A percentile compares a stretch with the other conserved stretches of the same genome.
Evolutionary conservation across 1,139 yeast genomes (phyloP).

Genomic region (Candida glucosophila): DNA sequence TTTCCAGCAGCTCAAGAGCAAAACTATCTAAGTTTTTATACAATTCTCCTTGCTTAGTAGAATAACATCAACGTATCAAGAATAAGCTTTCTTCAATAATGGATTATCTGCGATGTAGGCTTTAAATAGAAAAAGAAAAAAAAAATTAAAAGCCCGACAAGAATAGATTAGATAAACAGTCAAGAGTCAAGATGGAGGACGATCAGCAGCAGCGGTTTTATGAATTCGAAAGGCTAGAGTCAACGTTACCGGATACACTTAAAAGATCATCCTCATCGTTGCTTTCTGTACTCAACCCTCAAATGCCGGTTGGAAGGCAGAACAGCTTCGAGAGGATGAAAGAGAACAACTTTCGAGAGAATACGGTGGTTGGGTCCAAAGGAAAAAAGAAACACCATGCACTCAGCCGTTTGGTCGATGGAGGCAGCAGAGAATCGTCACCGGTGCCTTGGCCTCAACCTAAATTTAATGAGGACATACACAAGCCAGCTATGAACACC

Average conservation of each 20-base stretch:
- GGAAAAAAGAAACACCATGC: conserved; percentile 14
- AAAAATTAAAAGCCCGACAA: too few species aligned
- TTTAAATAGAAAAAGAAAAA: too few species aligned
- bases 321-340: conserved; percentile 11
- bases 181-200: too few species aligned
- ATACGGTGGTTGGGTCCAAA: conserved; percentile 20
- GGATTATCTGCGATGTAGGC: too few species aligned
- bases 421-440: conserved; percentile 32
- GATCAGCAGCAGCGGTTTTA: too few species aligned
- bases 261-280: conserved; percentile 34
- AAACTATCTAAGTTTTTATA: too few species aligned
- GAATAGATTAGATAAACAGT: too few species aligned
- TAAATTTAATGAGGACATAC: conserved; percentile 33
- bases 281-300: conserved; percentile 21
- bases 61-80: too few species aligned
- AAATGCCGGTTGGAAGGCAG: conserved; percentile 7
- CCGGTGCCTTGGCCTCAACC: conserved; percentile 51
- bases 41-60: too few species aligned
- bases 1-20: too few species aligned
- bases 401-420: conserved; percentile 21
- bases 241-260: conserved; percentile 36
- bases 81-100: too few species aligned
- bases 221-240: conserved; percentile 39
- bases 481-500: conserved; percentile 55
- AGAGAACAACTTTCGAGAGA: conserved; percentile 9